Conservation (phyloP, 768 basidiomycete genomes). For the Ramaria rubella region DNA sequence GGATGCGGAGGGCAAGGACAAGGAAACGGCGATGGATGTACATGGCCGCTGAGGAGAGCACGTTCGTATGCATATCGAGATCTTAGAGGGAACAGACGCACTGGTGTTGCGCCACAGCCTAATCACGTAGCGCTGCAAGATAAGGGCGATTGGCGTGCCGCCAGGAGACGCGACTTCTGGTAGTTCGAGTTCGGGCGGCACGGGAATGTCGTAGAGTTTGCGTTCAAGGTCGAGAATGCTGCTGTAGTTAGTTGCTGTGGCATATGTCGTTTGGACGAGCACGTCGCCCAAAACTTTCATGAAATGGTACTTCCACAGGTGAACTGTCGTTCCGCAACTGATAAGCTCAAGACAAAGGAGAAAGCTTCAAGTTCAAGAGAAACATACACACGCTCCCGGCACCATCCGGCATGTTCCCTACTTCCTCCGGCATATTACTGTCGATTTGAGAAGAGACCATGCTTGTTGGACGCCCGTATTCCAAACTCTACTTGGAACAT, state of each 20-base stretch:
- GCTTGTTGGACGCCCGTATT: slow-evolving; percentile 3
- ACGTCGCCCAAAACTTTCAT: slow-evolving; percentile 5
- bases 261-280: not conserved
- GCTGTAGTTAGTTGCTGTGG: slow-evolving; percentile 57
- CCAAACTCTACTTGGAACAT: not conserved
- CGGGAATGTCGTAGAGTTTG: slow-evolving; percentile 60
- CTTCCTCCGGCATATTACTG: slow-evolving; percentile 5
- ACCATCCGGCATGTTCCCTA: not conserved
- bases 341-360: too few relatives aligned
- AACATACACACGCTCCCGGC: not conserved
- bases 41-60: slow-evolving; percentile 43
- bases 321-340: too few relatives aligned
- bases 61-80: slow-evolving; percentile 1
- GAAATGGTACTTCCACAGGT: slow-evolving; percentile 4
- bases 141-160: not conserved
- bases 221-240: slow-evolving; percentile 59
- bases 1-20: slow-evolving; percentile 63
- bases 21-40: slow-evolving; percentile 72
- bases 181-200: slow-evolving; percentile 50
- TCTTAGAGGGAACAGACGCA: too few relatives aligned
- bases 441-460: slow-evolving; percentile 9
- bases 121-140: slow-evolving; percentile 1
- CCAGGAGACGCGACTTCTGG: not conserved
- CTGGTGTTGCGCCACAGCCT: slow-evolving; percentile 6
- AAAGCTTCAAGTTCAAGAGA: not conserved